Percentiles rank a stretch among this genome's conserved stretches.
Evolutionary conservation across 2,329 filamentous ascomycete genomes (phyloP).

Genomic region (Apiospora pterosperma): DNA sequence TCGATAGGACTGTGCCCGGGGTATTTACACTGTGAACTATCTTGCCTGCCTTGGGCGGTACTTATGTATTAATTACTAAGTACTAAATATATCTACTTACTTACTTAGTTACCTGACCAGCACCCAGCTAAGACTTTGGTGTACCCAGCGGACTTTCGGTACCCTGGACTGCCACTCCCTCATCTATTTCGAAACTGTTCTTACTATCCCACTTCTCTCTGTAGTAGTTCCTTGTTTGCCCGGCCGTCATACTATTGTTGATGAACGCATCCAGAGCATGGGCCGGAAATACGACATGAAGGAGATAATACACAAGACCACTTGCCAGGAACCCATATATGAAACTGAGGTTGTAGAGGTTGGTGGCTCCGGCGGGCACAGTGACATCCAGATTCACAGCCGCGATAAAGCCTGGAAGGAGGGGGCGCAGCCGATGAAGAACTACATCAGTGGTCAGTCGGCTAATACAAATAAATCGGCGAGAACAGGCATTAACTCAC

Average conservation of each 20-base stretch:
- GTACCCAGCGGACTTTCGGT: neutral
- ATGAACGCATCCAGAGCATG: constrained; percentile 26
- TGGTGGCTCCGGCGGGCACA: constrained; percentile 32
- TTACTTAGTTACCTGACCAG: neutral
- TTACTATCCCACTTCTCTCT: constrained; percentile 27
- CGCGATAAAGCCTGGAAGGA: neutral
- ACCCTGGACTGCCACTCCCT: neutral
- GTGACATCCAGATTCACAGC: constrained; percentile 10
- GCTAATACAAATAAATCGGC: neutral
- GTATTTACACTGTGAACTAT: neutral
- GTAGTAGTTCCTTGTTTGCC: constrained; percentile 25
- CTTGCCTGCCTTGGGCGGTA: neutral
- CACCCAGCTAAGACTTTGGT: neutral
- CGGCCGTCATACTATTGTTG: constrained; percentile 15
- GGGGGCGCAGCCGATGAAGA: neutral
- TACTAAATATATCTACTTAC: no score
- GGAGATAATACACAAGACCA: constrained; percentile 24
- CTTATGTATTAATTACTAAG: no score
- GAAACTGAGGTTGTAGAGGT: constrained; percentile 37
- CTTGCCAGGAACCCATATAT: constrained; percentile 35
- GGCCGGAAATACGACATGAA: constrained; percentile 29
- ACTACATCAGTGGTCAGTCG: neutral
- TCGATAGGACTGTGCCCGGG: rapidly evolving
- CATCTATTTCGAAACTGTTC: neutral
- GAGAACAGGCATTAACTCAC: constrained; percentile 23